These are phyloP conservation scores for Ogataea philodendri DNA, from an alignment of 805 yeast genomes.

Conservation along the genomic window DNA sequence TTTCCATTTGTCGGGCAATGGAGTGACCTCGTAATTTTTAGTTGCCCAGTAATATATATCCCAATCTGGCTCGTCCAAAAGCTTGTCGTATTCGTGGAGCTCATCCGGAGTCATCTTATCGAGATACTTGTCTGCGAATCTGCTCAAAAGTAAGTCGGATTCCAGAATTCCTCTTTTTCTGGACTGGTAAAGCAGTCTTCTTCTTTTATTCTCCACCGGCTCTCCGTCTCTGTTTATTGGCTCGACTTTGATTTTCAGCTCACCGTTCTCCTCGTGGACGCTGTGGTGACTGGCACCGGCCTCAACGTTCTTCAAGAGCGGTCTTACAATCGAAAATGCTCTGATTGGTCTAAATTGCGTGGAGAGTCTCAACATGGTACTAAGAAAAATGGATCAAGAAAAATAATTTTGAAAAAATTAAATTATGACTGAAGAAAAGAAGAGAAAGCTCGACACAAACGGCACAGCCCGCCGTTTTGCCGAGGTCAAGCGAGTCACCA, in stretches of 20 bases:
- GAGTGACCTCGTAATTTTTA: slow-evolving; percentile 72
- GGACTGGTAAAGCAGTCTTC: slow-evolving; percentile 87
- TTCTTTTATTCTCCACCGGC: slow-evolving; percentile 67
- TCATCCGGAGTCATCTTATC: slow-evolving; percentile 56
- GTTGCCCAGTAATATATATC: slow-evolving; percentile 99
- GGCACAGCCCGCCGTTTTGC: slow-evolving; percentile 37
- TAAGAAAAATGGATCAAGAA: not conserved
- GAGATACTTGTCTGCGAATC: slow-evolving; percentile 79
- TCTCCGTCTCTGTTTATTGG: slow-evolving; percentile 82
- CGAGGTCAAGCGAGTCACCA: slow-evolving; percentile 66
- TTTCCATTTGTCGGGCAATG: slow-evolving; percentile 86
- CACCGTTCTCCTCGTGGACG: slow-evolving; percentile 35
- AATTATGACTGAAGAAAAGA: slow-evolving; percentile 19
- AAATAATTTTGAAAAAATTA: not conserved
- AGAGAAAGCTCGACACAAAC: slow-evolving; percentile 18
- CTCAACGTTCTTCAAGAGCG: slow-evolving; percentile 19
- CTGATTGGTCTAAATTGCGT: slow-evolving; percentile 11
- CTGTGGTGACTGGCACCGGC: slow-evolving; percentile 23
- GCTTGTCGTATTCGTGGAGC: slow-evolving; percentile 78
- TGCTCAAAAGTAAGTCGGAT: slow-evolving; percentile 79
- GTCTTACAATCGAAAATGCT: slow-evolving; percentile 8
- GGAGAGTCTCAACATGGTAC: slow-evolving; percentile 8
- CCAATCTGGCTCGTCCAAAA: slow-evolving; percentile 97
- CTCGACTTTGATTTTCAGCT: slow-evolving; percentile 61
- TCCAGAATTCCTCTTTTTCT: slow-evolving; percentile 95